These are phyloP conservation scores for Magnaporthiopsis rhizophila DNA, from an alignment of 2,329 filamentous ascomycete species.

Conservation along the genomic window DNA sequence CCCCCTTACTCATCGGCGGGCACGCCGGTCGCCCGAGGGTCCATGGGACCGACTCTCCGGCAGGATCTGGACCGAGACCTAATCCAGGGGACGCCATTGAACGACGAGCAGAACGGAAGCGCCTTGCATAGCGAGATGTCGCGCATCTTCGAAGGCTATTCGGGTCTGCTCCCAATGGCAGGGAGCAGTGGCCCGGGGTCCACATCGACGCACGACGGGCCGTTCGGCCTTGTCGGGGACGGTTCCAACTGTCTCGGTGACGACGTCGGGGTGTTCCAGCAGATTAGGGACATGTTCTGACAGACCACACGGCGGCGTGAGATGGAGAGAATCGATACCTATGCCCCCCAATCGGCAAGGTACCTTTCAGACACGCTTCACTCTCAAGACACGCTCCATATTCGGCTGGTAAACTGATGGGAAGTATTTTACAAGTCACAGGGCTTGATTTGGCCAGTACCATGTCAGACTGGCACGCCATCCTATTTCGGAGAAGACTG, in stretches of 20 bases:
- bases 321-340: no score
- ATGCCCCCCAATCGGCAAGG: no score
- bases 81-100: slow-evolving; percentile 6
- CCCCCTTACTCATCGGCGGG: not conserved
- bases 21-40: not conserved
- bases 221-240: not conserved
- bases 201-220: not conserved
- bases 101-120: slow-evolving; percentile 33
- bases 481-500: not conserved
- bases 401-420: no score
- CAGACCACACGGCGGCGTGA: no score
- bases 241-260: not conserved
- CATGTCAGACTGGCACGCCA: no score
- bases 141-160: slow-evolving; percentile 35
- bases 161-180: slow-evolving; percentile 12
- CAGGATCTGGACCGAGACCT: not conserved
- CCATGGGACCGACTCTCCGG: not conserved
- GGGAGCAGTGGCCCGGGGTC: not conserved
- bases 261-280: not conserved
- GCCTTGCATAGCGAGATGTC: slow-evolving; percentile 48
- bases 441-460: no score
- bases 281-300: slow-evolving; percentile 1
- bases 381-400: no score
- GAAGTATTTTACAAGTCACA: no score
- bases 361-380: no score